These are phyloP conservation scores for Clavariopsis aquatica DNA, from an alignment of 495 filamentous ascomycete species.

Conservation along the genomic window DNA sequence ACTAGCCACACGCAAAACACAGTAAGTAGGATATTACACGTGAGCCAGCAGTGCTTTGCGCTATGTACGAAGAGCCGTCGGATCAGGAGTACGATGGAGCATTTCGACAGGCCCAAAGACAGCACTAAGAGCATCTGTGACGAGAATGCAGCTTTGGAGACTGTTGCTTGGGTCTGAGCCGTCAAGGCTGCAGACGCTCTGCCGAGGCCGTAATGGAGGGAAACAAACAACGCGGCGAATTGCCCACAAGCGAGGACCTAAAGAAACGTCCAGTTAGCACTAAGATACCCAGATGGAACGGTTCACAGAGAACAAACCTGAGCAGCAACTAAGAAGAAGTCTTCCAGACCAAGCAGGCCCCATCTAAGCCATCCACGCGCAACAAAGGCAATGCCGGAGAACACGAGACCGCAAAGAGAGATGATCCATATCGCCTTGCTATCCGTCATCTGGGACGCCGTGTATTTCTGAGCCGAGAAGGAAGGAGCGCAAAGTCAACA, in stretches of 20 bases:
- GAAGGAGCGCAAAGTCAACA: not conserved
- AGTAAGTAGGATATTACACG: conserved; percentile 33
- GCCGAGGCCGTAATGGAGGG: conserved; percentile 22
- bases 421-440: conserved; percentile 25
- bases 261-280: no score
- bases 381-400: conserved; percentile 14
- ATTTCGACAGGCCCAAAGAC: conserved; percentile 36
- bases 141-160: conserved; percentile 20
- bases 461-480: not conserved
- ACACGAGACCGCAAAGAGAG: conserved; percentile 9
- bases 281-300: no score
- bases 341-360: conserved; percentile 19
- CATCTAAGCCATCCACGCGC: conserved; percentile 24
- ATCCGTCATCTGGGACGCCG: not conserved
- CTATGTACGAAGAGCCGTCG: conserved; percentile 35
- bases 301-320: conserved; percentile 7
- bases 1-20: conserved; percentile 28
- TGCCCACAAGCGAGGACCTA: conserved; percentile 19
- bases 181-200: conserved; percentile 6
- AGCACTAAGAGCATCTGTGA: conserved; percentile 26
- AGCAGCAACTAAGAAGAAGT: conserved; percentile 16
- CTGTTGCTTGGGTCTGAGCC: not conserved
- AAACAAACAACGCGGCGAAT: conserved; percentile 14
- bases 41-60: conserved; percentile 8
- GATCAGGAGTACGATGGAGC: conserved; percentile 38